Evolutionary conservation across 768 basidiomycete genomes (phyloP), one percentile per base, ranked within the genome.

Genomic region (Holtermanniella nyarrowii): DNA sequence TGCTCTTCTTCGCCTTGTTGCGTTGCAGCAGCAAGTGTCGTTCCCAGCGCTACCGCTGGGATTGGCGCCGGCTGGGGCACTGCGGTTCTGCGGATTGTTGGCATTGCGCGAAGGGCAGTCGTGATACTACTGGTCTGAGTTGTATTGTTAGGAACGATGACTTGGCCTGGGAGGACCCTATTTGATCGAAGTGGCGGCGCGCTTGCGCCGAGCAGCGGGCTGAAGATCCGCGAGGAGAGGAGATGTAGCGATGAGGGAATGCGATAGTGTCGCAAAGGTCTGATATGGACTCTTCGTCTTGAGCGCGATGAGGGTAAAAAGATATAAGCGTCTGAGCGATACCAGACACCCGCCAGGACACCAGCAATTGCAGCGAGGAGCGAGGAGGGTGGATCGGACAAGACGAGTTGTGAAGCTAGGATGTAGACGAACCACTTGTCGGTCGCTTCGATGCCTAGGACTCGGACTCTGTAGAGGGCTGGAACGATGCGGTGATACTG

Each of bases 401-500:
- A 70, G 3, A 82, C 79, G 44, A 89, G 77, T 88, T 91, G 85
- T 0, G 78, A 68, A 4, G 83, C 85, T 4, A 90, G 72, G 20
- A 84, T 62, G 65, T 88, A 88, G 10, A 75, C 74, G 62, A 84
- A 79, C 40, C 79, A 77, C 68, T 91, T 90, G 77, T 85, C 88
- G 58, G 77, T 84, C 49, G 88, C 72, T 10, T 80, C 72, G 18
- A 88, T 55, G 2, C 84, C 84, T 59, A 88, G 85, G 23, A 91
- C 76, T 24, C 80, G 77, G 70, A 85, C 87, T 42, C 76, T 77
- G 72, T 91, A 93, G 1, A 79, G 76, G 0, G 81, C 72, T 0
- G 89, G 89, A 1, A 89, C 81, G 40, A 86, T 78, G 41, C 86
- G 74, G 47, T 79, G 80, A 69, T 86, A 85, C 64, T 91, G 88